Conservation (phyloP, 305 asterid species). For the Fraxinus angustifolia region DNA sequence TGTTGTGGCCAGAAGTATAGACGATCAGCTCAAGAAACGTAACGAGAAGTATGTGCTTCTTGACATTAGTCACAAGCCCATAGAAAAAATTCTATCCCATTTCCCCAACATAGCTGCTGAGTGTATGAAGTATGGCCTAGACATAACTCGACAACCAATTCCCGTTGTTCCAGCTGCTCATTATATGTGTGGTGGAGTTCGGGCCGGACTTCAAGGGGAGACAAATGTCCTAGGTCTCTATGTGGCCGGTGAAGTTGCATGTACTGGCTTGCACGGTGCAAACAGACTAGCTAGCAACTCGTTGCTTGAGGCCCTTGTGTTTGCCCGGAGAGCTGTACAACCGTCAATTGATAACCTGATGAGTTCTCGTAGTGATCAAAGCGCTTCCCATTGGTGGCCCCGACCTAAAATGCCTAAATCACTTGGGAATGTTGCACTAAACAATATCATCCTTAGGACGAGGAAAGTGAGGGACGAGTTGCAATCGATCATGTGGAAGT, state of each 20-base stretch:
- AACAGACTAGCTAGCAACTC: constrained; percentile 96
- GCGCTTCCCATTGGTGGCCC: constrained; percentile 53
- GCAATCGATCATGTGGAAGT: constrained; percentile 85
- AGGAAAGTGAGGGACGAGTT: constrained; percentile 65
- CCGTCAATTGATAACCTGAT: constrained; percentile 73
- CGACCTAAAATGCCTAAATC: constrained; percentile 53
- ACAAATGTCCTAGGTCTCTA: constrained; percentile 81
- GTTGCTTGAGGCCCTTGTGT: constrained; percentile 83
- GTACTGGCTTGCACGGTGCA: constrained; percentile 96
- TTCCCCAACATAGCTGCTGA: constrained; percentile 95
- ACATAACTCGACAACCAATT: constrained; percentile 77
- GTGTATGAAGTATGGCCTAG: constrained; percentile 76
- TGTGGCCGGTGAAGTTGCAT: constrained; percentile 96
- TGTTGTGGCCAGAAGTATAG: constrained; percentile 93
- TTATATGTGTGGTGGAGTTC: constrained; percentile 98
- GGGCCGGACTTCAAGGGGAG: constrained; percentile 93
- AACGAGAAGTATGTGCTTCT: constrained; percentile 82
- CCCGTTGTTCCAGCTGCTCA: constrained; percentile 98
- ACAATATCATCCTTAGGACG: constrained; percentile 44
- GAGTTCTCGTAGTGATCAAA: constrained; percentile 27
- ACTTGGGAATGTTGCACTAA: constrained; percentile 38
- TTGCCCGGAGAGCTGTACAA: constrained; percentile 82
- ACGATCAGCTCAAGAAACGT: constrained; percentile 89
- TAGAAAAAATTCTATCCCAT: constrained; percentile 64
- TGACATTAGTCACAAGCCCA: constrained; percentile 84